Evolutionary conservation across 139 green algal species (phyloP).

Genomic region (Mesotaenium endlicherianum): DNA sequence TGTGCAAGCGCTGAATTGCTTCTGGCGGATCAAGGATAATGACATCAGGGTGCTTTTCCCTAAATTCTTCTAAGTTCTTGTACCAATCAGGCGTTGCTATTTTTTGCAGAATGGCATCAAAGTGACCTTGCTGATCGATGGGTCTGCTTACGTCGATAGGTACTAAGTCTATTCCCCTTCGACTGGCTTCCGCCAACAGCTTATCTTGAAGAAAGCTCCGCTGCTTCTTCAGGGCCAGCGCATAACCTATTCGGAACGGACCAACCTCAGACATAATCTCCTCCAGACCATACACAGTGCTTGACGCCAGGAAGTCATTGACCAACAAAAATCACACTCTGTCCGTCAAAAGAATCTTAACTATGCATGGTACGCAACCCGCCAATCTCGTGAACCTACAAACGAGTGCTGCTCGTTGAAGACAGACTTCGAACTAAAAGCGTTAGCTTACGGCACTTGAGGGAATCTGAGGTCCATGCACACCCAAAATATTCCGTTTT

Average conservation of each 20-base stretch:
- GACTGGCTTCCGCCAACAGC: background rate
- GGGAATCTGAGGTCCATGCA: no score
- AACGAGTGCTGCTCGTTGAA: no score
- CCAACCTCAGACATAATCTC: background rate
- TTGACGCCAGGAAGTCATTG: no score
- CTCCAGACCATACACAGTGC: no score
- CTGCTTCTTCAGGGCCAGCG: constrained; percentile 19
- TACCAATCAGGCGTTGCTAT: constrained; percentile 6
- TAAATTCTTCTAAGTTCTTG: constrained; percentile 16
- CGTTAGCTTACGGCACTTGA: no score
- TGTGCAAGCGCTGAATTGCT: constrained; percentile 29
- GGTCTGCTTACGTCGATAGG: constrained; percentile 8
- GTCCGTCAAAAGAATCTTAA: no score
- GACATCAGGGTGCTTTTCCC: constrained; percentile 20
- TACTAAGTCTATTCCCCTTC: constrained; percentile 17
- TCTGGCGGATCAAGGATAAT: constrained; percentile 36
- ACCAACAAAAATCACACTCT: no score
- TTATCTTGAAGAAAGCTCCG: constrained; percentile 19
- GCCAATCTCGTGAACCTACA: no score
- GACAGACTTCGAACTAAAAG: no score
- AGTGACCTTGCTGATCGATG: constrained; percentile 30
- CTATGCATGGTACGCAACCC: no score
- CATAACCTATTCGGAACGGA: constrained; percentile 36
- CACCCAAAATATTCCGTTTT: no score
- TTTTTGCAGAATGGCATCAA: constrained; percentile 49